These are phyloP conservation scores for Sanchytrium tribonematis DNA, from an alignment of 371 early-diverging fungal genomes.

Conservation along the genomic window DNA sequence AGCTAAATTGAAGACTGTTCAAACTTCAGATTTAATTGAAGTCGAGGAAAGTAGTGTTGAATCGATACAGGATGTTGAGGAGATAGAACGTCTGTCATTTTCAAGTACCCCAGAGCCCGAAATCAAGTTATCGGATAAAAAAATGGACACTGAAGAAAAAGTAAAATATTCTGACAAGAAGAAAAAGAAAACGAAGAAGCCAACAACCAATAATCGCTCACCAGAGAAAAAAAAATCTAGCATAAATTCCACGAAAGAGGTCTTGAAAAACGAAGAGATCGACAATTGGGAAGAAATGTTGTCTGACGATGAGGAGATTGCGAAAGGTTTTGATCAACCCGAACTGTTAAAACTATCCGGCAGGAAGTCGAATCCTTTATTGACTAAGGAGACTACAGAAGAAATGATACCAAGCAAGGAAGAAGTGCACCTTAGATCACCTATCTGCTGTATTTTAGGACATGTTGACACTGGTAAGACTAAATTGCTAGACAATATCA, in stretches of 20 bases:
- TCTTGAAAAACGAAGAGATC: not conserved
- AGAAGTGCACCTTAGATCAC: conserved; percentile 78
- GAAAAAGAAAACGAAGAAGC: conserved; percentile 12
- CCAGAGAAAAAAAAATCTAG: conserved; percentile 3
- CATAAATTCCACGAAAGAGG: conserved; percentile 7
- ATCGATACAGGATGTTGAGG: conserved; percentile 9
- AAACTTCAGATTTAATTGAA: conserved; percentile 7
- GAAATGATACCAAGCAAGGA: conserved; percentile 28
- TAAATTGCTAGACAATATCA: conserved; percentile 95
- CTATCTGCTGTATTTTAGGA: conserved; percentile 97
- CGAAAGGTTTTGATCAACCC: conserved; percentile 3
- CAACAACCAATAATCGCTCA: conserved; percentile 3
- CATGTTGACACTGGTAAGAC: conserved; percentile 99
- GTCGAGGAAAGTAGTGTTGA: conserved; percentile 13
- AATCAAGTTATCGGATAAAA: no score
- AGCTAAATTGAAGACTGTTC: not conserved
- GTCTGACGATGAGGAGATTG: conserved; percentile 5
- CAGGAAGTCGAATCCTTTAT: conserved; percentile 5
- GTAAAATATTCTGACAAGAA: no score
- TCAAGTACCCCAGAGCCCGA: conserved; percentile 11
- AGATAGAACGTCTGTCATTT: not conserved
- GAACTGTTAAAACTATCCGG: conserved; percentile 1
- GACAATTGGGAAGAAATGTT: conserved; percentile 6
- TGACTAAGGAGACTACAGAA: conserved; percentile 11
- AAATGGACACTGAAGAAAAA: no score